Evolutionary conservation across 345 rosid species (phyloP).

Genomic region (Ceriops tagal): DNA sequence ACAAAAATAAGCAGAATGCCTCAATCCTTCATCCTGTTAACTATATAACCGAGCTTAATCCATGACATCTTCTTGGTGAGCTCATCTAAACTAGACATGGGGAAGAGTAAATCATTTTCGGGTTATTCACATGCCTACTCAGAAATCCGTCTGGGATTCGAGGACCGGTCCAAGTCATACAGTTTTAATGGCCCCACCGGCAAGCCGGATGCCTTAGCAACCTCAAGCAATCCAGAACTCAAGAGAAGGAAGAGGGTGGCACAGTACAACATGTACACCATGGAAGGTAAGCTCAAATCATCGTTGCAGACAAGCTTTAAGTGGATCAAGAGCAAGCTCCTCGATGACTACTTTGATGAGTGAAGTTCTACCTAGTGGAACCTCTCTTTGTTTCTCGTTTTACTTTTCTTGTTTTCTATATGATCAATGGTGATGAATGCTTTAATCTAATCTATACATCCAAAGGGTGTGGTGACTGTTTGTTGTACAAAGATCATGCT

Average conservation of each 20-base stretch:
- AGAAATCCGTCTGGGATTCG: slow-evolving; percentile 27
- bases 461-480: too few species aligned
- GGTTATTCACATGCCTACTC: slow-evolving; percentile 33
- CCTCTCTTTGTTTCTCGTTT: not conserved
- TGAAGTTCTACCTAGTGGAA: not conserved
- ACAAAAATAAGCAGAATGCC: not conserved
- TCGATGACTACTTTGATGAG: slow-evolving; percentile 20
- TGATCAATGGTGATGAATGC: not conserved
- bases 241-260: slow-evolving; percentile 63
- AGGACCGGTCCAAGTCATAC: slow-evolving; percentile 45
- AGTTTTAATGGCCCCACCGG: slow-evolving; percentile 49
- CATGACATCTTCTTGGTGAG: not conserved
- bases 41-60: not conserved
- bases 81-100: slow-evolving; percentile 28
- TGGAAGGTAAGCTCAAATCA: slow-evolving; percentile 58
- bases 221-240: slow-evolving; percentile 42
- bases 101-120: slow-evolving; percentile 53
- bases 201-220: slow-evolving; percentile 4
- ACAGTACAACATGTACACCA: slow-evolving; percentile 47
- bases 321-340: slow-evolving; percentile 66
- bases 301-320: slow-evolving; percentile 52
- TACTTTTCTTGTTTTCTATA: not conserved
- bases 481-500: too few species aligned
- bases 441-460: too few species aligned
- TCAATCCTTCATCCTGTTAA: not conserved